Percentiles rank a stretch among this genome's conserved stretches.
Conservation (phyloP, 2,329 filamentous ascomycete species). For the Ramularia endophylla region DNA sequence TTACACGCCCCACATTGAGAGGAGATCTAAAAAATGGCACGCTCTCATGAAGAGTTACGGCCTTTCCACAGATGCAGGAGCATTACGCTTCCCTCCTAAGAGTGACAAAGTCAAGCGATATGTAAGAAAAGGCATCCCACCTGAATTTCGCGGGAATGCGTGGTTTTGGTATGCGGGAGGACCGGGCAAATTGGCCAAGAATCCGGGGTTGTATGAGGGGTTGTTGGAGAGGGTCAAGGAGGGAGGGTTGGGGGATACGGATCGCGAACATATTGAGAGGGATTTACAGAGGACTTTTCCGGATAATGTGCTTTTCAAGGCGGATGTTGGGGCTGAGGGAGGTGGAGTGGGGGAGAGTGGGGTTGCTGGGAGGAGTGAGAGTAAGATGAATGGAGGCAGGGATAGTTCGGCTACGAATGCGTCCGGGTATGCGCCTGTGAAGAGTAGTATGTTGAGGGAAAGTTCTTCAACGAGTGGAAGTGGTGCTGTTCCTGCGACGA, state of each 20-base stretch:
- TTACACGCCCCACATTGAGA: constrained; percentile 69
- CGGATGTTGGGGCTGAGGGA: constrained; percentile 39
- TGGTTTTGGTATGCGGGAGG: constrained; percentile 97
- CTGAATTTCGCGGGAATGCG: constrained; percentile 87
- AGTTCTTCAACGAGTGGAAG: too few relatives aligned
- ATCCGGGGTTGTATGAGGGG: constrained; percentile 69
- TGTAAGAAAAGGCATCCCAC: constrained; percentile 86
- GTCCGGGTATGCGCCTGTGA: too few relatives aligned
- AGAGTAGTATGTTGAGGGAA: too few relatives aligned
- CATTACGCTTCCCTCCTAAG: constrained; percentile 71
- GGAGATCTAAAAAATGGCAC: constrained; percentile 76
- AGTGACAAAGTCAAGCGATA: constrained; percentile 83
- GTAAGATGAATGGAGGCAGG: too few relatives aligned
- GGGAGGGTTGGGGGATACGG: constrained; percentile 56
- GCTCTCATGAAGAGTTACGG: constrained; percentile 69
- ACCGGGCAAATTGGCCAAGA: constrained; percentile 67
- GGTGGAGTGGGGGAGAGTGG: too few relatives aligned
- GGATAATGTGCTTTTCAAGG: constrained; percentile 87
- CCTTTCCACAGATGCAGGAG: constrained; percentile 59
- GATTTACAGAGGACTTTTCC: constrained; percentile 92
- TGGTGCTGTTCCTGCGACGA: too few relatives aligned
- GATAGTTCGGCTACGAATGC: too few relatives aligned
- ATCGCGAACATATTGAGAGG: constrained; percentile 86
- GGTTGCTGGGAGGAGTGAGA: too few relatives aligned
- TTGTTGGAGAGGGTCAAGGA: constrained; percentile 61